Evolutionary conservation across 2,329 filamentous ascomycete species (phyloP).

Genomic region (Pestalotiopsis sp.): DNA sequence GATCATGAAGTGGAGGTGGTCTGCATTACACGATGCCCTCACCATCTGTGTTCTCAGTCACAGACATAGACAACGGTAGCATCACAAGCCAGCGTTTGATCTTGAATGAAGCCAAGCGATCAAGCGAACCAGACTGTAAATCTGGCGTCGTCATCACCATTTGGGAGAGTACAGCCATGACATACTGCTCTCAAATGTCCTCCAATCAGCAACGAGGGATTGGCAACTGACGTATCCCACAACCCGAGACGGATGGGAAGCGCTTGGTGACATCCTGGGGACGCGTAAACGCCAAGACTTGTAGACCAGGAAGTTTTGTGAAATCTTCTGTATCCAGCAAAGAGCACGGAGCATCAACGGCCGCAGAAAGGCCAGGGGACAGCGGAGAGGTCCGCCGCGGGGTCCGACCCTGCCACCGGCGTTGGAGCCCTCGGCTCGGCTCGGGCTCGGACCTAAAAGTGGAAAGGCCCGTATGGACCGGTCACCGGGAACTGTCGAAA

Average conservation of each 20-base stretch:
- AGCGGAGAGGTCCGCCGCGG: background rate
- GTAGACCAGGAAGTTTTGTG: background rate
- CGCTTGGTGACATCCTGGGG: background rate
- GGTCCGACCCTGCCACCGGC: background rate
- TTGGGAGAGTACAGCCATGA: background rate
- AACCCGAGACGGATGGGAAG: background rate
- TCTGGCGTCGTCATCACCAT: background rate
- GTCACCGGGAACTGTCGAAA: background rate
- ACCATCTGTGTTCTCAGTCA: background rate
- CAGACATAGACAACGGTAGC: background rate
- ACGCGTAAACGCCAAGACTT: constrained; percentile 9
- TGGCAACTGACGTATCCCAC: background rate
- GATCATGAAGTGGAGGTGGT: background rate
- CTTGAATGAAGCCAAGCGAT: background rate
- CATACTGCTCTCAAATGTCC: background rate
- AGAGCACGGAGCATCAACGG: background rate
- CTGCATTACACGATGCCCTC: background rate
- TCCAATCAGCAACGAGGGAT: constrained; percentile 2
- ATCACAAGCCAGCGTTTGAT: background rate
- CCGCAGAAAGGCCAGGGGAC: background rate
- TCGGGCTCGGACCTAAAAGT: background rate
- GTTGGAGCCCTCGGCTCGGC: background rate
- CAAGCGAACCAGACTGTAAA: background rate
- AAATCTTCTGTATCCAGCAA: background rate
- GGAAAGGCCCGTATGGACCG: background rate